These are phyloP conservation scores for Verticillium zaregamsianum DNA, from an alignment of 2,329 filamentous ascomycete genomes.

Conservation along the genomic window DNA sequence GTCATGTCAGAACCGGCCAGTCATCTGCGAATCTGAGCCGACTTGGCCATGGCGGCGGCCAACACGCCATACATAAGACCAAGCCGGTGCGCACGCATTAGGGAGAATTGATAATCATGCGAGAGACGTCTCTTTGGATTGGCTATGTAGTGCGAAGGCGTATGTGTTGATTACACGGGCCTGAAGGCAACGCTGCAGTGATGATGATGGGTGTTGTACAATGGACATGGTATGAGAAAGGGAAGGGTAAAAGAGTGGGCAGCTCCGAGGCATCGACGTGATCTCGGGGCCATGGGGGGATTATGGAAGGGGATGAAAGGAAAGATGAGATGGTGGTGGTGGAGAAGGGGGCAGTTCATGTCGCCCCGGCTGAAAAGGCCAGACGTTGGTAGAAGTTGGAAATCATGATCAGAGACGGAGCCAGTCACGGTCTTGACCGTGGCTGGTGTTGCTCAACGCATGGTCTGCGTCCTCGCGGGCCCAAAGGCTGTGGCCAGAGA, in stretches of 20 bases:
- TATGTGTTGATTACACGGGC: neutral
- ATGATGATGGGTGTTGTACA: neutral
- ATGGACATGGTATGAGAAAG: neutral
- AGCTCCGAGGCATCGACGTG: neutral
- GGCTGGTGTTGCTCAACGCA: neutral
- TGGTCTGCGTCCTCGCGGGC: conserved; percentile 2
- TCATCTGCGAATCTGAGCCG: no score
- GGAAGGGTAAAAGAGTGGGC: neutral
- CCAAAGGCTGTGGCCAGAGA: conserved; percentile 8
- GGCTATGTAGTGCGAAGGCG: neutral
- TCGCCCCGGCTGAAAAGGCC: neutral
- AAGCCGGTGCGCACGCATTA: no score
- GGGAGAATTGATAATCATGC: no score
- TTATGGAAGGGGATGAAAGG: neutral
- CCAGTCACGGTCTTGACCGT: neutral
- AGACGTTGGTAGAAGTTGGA: neutral
- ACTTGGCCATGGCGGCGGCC: no score
- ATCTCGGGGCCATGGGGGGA: neutral
- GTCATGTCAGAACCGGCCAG: no score
- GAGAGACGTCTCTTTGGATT: neutral
- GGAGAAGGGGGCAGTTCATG: neutral
- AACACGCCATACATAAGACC: no score
- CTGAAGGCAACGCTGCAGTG: neutral
- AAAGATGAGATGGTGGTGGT: neutral
- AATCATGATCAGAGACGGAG: neutral